These are phyloP conservation scores for Arachis monticola DNA, from an alignment of 331 rosid genomes.

Conservation along the genomic window DNA sequence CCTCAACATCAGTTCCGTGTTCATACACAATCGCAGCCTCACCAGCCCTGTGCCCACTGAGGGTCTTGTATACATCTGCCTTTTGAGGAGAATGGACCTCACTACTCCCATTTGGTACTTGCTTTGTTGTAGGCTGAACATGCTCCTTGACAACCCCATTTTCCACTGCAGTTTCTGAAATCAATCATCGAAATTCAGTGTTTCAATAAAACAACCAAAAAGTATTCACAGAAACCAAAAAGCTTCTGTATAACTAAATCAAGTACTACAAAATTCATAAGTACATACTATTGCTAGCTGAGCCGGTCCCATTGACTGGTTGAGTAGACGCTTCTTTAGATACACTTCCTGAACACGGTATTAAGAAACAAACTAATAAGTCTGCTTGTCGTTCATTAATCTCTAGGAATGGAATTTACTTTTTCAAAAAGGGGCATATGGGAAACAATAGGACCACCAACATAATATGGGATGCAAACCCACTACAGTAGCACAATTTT, in stretches of 20 bases:
- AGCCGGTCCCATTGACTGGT: slow-evolving; percentile 34
- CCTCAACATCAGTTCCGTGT: slow-evolving; percentile 96
- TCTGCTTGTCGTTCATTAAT: neutral
- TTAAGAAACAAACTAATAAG: slow-evolving; percentile 13
- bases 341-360: slow-evolving; percentile 39
- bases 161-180: slow-evolving; percentile 54
- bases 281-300: slow-evolving; percentile 45
- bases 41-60: slow-evolving; percentile 94
- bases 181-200: slow-evolving; percentile 21
- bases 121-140: slow-evolving; percentile 50
- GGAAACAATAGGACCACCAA: neutral
- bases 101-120: slow-evolving; percentile 59
- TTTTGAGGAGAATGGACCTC: slow-evolving; percentile 70
- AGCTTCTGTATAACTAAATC: slow-evolving; percentile 6
- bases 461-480: neutral
- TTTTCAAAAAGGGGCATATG: neutral
- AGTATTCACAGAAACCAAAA: neutral
- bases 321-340: slow-evolving; percentile 30
- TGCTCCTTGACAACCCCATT: slow-evolving; percentile 59
- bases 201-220: slow-evolving; percentile 28
- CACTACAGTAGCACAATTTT: neutral
- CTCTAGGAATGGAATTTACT: neutral
- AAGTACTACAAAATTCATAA: slow-evolving; percentile 23
- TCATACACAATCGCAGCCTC: slow-evolving; percentile 98
- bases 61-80: slow-evolving; percentile 71